Evolutionary conservation across 2,329 filamentous ascomycete species (phyloP), one percentile per base, ranked within the genome.

Genomic region (Juglanconis juglandina): DNA sequence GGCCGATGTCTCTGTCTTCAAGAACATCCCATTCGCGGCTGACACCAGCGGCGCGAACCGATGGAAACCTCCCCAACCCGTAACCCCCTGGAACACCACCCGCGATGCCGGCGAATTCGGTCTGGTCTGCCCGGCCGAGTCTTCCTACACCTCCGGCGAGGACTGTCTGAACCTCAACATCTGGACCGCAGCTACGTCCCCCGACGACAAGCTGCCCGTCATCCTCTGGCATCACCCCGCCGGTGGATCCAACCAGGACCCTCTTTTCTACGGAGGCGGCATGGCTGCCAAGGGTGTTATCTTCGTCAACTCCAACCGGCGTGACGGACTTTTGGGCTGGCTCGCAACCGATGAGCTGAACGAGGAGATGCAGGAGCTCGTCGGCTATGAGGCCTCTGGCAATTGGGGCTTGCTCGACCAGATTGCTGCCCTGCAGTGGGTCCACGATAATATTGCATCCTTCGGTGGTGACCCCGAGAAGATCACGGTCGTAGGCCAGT

Each of bases 291-390:
- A 87, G 60, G 81, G 89, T 67, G 82, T 88, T 62, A 76, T 89
- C 46, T 82, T 76, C 41, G 78, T 88, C 52, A 82, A 78, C 69
- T 81, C 87, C 68, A 84, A 82, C 71, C 85, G 89, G 70, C 80
- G 88, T 8, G 79, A 90, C 50, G 85, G 86, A 2, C 81, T 84
- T 5, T 77, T 91, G 66, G 90, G 90, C 0, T 92, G 60, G 59
- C 50, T 60, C 14, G 62, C 56, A 8, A 46, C 48, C 8, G 61
- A 64, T 1, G 62, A 68, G 51, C 50, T 68, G 17, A 62, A 44
- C 5, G 58, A 61, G 24, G 65, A 67, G 42, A 60, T 64, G 44
- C 37, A 50, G 7, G 61, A 33, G 13, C 53, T 42, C 30, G 60
- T 60, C n/a, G 66, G 65, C 11, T 53, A 63, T 30, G 62, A 62